A percentile compares a stretch with the other conserved stretches of the same genome.
Evolutionary conservation across 805 yeast genomes (phyloP).

Genomic region (Teunomyces gatunensis): DNA sequence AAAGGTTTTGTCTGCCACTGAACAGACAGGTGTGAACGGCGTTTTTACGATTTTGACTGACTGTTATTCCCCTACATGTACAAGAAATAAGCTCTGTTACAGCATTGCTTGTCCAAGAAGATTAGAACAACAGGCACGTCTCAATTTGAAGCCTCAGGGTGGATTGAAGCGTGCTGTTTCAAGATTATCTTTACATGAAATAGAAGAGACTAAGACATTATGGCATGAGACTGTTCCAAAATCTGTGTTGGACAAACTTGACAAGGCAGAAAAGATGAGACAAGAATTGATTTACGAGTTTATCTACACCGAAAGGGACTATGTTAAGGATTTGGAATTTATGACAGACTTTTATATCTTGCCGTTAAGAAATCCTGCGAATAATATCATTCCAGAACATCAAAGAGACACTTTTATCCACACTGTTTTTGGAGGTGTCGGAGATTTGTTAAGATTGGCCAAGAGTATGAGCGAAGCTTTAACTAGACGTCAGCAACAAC

Average conservation of each 20-base stretch:
- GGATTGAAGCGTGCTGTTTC: slow-evolving; percentile 77
- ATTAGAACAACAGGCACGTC: slow-evolving; percentile 90
- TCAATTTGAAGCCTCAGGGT: slow-evolving; percentile 84
- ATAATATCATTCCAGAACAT: slow-evolving; percentile 77
- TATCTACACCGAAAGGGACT: slow-evolving; percentile 90
- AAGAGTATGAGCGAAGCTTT: slow-evolving; percentile 84
- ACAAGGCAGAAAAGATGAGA: slow-evolving; percentile 82
- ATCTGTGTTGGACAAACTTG: slow-evolving; percentile 70
- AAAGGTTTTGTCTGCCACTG: slow-evolving; percentile 11
- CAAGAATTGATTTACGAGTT: slow-evolving; percentile 95
- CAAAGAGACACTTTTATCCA: slow-evolving; percentile 89
- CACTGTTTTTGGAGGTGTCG: slow-evolving; percentile 86
- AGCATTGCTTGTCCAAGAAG: slow-evolving; percentile 96
- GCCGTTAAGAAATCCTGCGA: slow-evolving; percentile 74
- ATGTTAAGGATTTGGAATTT: slow-evolving; percentile 91
- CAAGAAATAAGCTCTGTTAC: slow-evolving; percentile 83
- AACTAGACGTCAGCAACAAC: slow-evolving; percentile 77
- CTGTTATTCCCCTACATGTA: slow-evolving; percentile 96
- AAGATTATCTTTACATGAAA: slow-evolving; percentile 62
- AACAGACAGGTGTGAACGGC: slow-evolving; percentile 64
- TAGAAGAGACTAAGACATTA: slow-evolving; percentile 73
- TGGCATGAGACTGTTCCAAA: slow-evolving; percentile 94
- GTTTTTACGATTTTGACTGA: slow-evolving; percentile 90
- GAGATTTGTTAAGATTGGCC: slow-evolving; percentile 82
- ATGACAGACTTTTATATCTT: slow-evolving; percentile 91